Evolutionary conservation across 768 basidiomycete species (phyloP).

Genomic region (Russula griseocarnosa): DNA sequence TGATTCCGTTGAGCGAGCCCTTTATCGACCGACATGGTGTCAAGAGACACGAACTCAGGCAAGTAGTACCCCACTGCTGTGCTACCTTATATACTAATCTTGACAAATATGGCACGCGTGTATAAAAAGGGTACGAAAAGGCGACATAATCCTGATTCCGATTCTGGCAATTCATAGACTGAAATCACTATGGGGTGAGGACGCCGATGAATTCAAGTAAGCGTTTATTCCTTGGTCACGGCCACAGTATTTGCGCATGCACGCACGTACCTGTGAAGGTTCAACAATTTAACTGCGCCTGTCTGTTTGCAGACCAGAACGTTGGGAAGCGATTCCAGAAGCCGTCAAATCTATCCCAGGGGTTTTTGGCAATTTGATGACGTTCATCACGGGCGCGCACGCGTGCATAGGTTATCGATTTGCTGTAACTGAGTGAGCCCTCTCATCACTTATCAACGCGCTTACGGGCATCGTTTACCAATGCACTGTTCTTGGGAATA

Average conservation of each 20-base stretch:
- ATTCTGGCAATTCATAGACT: slow-evolving; percentile 20
- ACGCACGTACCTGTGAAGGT: too few species aligned
- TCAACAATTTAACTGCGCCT: neutral
- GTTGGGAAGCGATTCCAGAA: slow-evolving; percentile 26
- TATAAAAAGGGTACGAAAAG: slow-evolving; percentile 15
- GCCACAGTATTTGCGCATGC: neutral
- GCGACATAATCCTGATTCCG: slow-evolving; percentile 20
- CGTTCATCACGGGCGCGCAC: slow-evolving; percentile 24
- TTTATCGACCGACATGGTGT: slow-evolving; percentile 28
- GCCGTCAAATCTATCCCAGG: slow-evolving; percentile 16
- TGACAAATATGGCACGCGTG: neutral
- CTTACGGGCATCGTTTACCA: neutral
- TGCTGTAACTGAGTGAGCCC: slow-evolving; percentile 24
- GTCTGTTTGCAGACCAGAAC: slow-evolving; percentile 23
- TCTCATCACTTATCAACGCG: neutral
- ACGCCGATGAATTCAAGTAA: slow-evolving; percentile 31
- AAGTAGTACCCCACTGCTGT: neutral
- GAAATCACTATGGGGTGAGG: slow-evolving; percentile 28
- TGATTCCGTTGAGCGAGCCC: slow-evolving; percentile 24
- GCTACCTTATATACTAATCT: neutral
- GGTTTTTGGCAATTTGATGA: slow-evolving; percentile 23
- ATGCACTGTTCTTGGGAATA: neutral
- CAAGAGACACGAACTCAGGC: slow-evolving; percentile 25
- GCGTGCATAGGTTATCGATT: slow-evolving; percentile 30
- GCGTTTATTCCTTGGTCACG: slow-evolving; percentile 13